These are phyloP conservation scores for Candida ovalis DNA, from an alignment of 805 yeast species.

Conservation along the genomic window DNA sequence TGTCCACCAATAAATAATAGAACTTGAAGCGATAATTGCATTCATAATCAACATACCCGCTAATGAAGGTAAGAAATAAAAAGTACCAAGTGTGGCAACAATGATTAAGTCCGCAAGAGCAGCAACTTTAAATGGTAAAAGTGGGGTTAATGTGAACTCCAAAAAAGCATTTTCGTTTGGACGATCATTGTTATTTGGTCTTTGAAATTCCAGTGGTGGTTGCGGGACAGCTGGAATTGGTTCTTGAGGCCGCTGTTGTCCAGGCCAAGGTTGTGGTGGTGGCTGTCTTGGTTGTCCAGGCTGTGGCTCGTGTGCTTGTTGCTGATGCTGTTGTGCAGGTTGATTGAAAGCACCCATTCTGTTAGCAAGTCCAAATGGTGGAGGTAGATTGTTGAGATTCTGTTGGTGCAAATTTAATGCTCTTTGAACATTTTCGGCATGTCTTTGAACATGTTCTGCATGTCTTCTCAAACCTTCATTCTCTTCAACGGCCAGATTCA, in stretches of 20 bases:
- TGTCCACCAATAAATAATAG: slow-evolving; percentile 1
- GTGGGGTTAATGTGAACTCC: slow-evolving; percentile 12
- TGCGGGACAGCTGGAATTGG: neutral
- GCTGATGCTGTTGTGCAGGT: neutral
- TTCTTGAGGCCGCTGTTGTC: neutral
- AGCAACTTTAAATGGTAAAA: slow-evolving; percentile 18
- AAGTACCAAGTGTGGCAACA: slow-evolving; percentile 16
- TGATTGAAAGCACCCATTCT: neutral
- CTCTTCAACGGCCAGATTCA: neutral
- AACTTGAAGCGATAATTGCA: slow-evolving; percentile 4
- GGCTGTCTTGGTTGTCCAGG: neutral
- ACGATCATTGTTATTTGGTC: neutral
- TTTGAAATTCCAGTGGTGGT: neutral
- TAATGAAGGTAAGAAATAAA: slow-evolving; percentile 24
- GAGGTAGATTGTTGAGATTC: neutral
- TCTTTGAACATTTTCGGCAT: neutral
- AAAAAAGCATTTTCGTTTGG: slow-evolving; percentile 11
- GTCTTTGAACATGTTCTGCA: neutral
- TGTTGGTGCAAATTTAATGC: neutral
- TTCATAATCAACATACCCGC: slow-evolving; percentile 21
- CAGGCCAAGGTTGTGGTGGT: neutral
- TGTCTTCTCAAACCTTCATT: neutral
- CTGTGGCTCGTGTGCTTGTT: neutral
- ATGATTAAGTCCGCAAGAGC: slow-evolving; percentile 20
- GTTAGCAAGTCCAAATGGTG: neutral